Conservation (phyloP, 768 basidiomycete genomes). For the Tricholoma matsutake region DNA sequence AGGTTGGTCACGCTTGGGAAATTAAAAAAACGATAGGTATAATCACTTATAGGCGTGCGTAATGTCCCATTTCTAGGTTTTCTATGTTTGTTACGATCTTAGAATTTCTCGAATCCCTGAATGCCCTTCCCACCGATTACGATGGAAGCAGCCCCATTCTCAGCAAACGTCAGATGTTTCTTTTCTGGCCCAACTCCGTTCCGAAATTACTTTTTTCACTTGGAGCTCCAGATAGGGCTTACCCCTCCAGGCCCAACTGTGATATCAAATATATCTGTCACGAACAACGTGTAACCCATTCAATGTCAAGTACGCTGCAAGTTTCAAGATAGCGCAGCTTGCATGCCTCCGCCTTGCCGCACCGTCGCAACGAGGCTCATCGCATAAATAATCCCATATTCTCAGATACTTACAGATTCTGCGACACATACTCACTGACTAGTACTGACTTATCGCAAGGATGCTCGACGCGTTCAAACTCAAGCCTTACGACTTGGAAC, state of each 20-base stretch:
- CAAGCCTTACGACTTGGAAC: constrained; percentile 73
- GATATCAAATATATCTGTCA: constrained; percentile 9
- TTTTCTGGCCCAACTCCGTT: neutral
- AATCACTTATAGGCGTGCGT: neutral
- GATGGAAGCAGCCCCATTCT: neutral
- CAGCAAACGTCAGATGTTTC: neutral
- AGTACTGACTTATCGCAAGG: neutral
- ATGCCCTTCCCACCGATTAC: neutral
- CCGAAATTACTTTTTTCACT: neutral
- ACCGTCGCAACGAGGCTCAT: constrained; percentile 19
- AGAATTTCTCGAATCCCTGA: neutral
- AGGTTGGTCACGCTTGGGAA: neutral
- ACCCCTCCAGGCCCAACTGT: constrained; percentile 5
- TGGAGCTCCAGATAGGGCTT: neutral
- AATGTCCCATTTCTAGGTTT: neutral
- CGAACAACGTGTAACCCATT: constrained; percentile 14
- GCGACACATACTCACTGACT: constrained; percentile 2
- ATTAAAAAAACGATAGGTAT: neutral
- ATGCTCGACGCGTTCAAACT: constrained; percentile 80
- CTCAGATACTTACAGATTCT: neutral
- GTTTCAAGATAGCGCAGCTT: constrained; percentile 3
- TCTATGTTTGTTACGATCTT: neutral
- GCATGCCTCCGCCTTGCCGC: constrained; percentile 4
- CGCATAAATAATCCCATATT: constrained; percentile 9
- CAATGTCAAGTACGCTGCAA: neutral